These are phyloP conservation scores for Xylaria longipes DNA, from an alignment of 495 filamentous ascomycete genomes.

Conservation along the genomic window DNA sequence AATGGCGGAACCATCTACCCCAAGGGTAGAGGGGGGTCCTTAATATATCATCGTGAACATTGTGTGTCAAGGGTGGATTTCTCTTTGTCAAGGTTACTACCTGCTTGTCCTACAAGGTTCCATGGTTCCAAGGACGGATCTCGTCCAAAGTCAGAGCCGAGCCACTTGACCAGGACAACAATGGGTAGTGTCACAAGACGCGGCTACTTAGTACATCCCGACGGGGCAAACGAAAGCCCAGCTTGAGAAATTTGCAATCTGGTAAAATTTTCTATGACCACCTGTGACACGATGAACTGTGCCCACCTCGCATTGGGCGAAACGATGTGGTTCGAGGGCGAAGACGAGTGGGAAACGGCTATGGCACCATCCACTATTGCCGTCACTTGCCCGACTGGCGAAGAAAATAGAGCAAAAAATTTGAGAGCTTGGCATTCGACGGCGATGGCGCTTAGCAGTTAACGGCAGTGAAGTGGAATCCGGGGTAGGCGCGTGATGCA, in stretches of 20 bases:
- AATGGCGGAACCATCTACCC: not conserved
- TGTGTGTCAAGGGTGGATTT: slow-evolving; percentile 26
- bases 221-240: slow-evolving; percentile 5
- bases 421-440: not conserved
- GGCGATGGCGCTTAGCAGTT: slow-evolving; percentile 34
- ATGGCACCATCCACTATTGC: slow-evolving; percentile 11
- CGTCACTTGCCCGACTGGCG: not conserved
- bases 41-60: slow-evolving; percentile 35
- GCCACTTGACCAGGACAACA: slow-evolving; percentile 21
- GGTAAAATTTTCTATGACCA: slow-evolving; percentile 32
- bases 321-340: slow-evolving; percentile 6
- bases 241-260: slow-evolving; percentile 23
- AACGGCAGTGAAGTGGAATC: slow-evolving; percentile 40
- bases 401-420: not conserved
- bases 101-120: slow-evolving; percentile 15
- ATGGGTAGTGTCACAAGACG: slow-evolving; percentile 30
- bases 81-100: slow-evolving; percentile 43
- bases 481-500: slow-evolving; percentile 43
- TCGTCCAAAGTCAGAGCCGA: slow-evolving; percentile 4
- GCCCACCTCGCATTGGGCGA: not conserved
- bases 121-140: slow-evolving; percentile 10
- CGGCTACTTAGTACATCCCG: slow-evolving; percentile 29
- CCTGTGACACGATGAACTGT: not conserved
- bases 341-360: not conserved
- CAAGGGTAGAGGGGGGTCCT: slow-evolving; percentile 12